These are phyloP conservation scores for Coemansia sp. DNA, from an alignment of 192 early-diverging fungal genomes.

Conservation along the genomic window DNA sequence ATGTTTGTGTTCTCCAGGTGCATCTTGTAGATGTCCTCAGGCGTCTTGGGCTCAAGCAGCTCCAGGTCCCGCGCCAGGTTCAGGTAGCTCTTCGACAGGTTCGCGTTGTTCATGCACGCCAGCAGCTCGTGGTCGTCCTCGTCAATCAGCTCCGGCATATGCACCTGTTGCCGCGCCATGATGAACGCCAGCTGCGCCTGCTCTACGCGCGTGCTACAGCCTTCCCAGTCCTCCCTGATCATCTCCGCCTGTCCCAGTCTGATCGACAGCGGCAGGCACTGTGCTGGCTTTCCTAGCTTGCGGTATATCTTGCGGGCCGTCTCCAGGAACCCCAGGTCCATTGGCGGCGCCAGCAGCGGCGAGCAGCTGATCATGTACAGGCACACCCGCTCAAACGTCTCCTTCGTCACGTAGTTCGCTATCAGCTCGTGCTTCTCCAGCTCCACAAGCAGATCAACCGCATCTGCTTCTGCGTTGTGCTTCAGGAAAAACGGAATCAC, in stretches of 20 bases:
- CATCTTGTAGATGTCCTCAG: slow-evolving; percentile 98
- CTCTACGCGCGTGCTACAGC: slow-evolving; percentile 75
- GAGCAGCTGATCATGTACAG: slow-evolving; percentile 94
- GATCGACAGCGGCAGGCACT: slow-evolving; percentile 85
- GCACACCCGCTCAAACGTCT: slow-evolving; percentile 92
- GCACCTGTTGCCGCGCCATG: slow-evolving; percentile 86
- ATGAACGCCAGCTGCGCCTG: slow-evolving; percentile 97
- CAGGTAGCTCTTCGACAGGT: slow-evolving; percentile 84
- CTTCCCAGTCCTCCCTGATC: slow-evolving; percentile 85
- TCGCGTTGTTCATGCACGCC: slow-evolving; percentile 87
- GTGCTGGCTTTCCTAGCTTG: slow-evolving; percentile 74
- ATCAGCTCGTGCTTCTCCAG: slow-evolving; percentile 81
- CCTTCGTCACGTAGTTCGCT: slow-evolving; percentile 83
- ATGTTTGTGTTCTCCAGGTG: slow-evolving; percentile 87
- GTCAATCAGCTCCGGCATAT: slow-evolving; percentile 67
- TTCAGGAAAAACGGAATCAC: slow-evolving; percentile 94
- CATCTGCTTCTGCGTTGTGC: slow-evolving; percentile 98
- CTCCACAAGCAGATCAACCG: slow-evolving; percentile 93
- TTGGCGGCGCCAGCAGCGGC: slow-evolving; percentile 86
- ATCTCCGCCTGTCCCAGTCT: slow-evolving; percentile 76
- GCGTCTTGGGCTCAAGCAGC: slow-evolving; percentile 91
- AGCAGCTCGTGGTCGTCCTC: slow-evolving; percentile 81
- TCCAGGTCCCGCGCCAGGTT: slow-evolving; percentile 89
- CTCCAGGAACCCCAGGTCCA: slow-evolving; percentile 78
- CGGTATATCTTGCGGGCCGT: slow-evolving; percentile 92